Evolutionary conservation across 2,329 filamentous ascomycete genomes (phyloP).

Genomic region (Fusarium verticillioides): DNA sequence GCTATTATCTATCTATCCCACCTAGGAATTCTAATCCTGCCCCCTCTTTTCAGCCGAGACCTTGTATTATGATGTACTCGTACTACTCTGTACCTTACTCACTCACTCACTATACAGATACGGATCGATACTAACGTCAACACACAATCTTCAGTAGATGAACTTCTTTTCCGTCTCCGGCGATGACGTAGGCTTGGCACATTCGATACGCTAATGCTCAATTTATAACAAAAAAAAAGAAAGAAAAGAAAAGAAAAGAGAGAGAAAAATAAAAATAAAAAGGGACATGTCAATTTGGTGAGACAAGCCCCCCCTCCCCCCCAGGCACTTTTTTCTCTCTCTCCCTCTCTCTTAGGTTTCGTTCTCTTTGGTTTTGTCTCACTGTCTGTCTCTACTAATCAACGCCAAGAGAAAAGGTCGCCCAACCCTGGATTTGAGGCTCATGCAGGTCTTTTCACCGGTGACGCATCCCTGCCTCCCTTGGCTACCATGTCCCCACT

Average conservation of each 20-base stretch:
- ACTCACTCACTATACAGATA: not conserved
- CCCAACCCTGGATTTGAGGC: conserved; percentile 23
- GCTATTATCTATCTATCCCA: not conserved
- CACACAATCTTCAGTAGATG: not conserved
- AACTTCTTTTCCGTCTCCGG: not conserved
- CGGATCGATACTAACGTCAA: not conserved
- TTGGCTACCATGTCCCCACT: conserved; percentile 7
- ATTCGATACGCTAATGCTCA: not conserved
- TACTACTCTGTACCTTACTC: not conserved
- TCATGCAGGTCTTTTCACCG: conserved; percentile 34
- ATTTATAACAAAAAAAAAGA: no score
- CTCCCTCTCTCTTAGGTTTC: no score
- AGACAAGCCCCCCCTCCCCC: not conserved
- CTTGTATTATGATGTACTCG: not conserved
- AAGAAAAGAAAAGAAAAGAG: not conserved
- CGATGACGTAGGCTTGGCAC: not conserved
- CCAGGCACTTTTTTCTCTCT: not conserved
- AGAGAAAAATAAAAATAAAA: not conserved
- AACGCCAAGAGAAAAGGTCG: conserved; percentile 11
- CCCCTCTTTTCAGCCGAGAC: not conserved
- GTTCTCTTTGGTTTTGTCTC: not conserved
- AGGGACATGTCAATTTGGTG: not conserved
- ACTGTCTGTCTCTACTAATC: not conserved
- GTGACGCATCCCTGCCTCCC: conserved; percentile 14
- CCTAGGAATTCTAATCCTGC: not conserved